Evolutionary conservation across 1,284 basidiomycete species (phyloP), one percentile per base, ranked within the genome.

Genomic region (Heterobasidion occidentale): DNA sequence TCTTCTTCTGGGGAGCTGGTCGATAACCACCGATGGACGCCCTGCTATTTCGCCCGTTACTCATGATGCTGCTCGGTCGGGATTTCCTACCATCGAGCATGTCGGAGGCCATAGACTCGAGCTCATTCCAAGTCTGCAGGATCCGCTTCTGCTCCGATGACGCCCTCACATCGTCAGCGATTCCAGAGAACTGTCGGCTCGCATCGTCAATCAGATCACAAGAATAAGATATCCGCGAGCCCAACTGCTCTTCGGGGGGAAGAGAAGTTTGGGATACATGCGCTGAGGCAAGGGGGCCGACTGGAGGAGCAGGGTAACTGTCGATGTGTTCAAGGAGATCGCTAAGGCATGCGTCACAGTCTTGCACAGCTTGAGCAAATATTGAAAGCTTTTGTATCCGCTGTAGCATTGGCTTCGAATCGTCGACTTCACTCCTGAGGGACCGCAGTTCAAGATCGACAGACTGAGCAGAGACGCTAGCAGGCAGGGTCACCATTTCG

Each of bases 301-400:
- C 74, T 62, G 5, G 84, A 27, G 74, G 64, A 15, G 78, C 74
- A 12, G 88, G 86, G 64, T 82, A 88, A 62, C 83, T 86, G 67
- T 93, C 90, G 56, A 92, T 78, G 63, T 91, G 88, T 63, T 92
- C 88, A 52, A 93, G 71, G 8, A 92, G 74, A 64, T 92, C 88
- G 63, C 90, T 93, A 45, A 92, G 73, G 17, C 83, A 80, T n/a
- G 76, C 71, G 65, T 93, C 91, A 61, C 88, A 90, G 15, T 68
- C 67, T 33, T 74, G 72, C 9, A 87, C 67, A 34, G 73, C 66
- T 33, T 75, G 68, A 2, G 74, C 69, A 54, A 92, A 71, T 17
- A 73, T 70, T 5, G 77, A 78, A 34, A 93, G 72, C 46, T 70
- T 71, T 56, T 78, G 69, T 35, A 90, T 68, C 46, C 74, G 77